Evolutionary conservation across 805 yeast genomes (phyloP), one percentile per base, ranked within the genome.

Genomic region (Pichia sporocuriosa): DNA sequence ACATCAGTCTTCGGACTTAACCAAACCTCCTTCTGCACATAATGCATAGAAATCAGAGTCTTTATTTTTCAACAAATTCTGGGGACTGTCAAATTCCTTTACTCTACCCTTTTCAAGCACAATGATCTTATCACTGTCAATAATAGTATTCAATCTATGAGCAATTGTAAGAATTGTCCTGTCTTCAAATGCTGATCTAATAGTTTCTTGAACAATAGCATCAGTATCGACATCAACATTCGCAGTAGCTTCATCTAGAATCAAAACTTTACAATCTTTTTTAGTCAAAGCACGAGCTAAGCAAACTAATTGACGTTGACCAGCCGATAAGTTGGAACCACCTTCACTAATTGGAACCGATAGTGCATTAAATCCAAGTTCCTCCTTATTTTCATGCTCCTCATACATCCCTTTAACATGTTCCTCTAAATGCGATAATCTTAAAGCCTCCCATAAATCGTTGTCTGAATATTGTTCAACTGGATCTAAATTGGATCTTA

Each of bases 201-300:
- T 84, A 2, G 95, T 84, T 47, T 81, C 77, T 65, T 84, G 94
- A 39, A 84, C 70, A 42, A 84, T 73, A 47, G 77, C 66, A 61
- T 84, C 95, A 3, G 95, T 84, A 56, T 83, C 86, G 28, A 84
- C 89, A 62, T 84, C 95, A 39, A 84, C 93, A 6, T 90, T 88
- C 4, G 95, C 93, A 3, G 95, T 84, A 11, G 94, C 94, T 62
- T 84, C 95, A 61, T 84, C 95, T 54, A 84, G 63, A 8, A 84
- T 79, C 48, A 84, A 67, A 32, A 84, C 73, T 45, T 78, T 75
- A 35, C 56, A 47, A 6, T 78, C 67, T 29, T 77, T 72, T 47
- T 78, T 79, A 49, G 82, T 68, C 46, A 84, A 65, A 1, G 89
- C 93, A 57, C 95, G 69, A 0, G 90, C 88, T 39, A 84, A 69